Base-by-base conservation (phyloP, 1,139 yeast species). In the Protomyces macrosporus region DNA sequence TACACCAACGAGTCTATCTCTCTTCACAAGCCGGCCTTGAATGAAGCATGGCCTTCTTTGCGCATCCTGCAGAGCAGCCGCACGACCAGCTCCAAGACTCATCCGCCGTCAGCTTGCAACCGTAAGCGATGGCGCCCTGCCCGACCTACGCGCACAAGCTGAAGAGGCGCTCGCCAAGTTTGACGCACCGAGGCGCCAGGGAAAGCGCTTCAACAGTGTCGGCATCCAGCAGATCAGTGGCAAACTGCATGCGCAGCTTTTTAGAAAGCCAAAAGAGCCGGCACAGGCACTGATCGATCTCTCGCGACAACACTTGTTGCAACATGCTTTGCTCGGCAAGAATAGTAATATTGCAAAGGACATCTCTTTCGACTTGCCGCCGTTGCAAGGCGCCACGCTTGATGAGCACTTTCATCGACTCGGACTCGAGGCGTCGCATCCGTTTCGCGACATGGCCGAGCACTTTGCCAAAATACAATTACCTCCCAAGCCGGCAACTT, bases 321-420 rank as follows among this genome's bases (percentile, higher is more conserved):
- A 79, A 16, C 87, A 90, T 71, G 85, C 82, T 0, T 77, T 95
- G n/a, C 76, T 88, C 35, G 96, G 95, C 2, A 91, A 89, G 72
- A 83, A 83, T 67, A 90, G 97, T 0, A 81, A 82, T n/a, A 74
- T 84, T 5, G 75, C 81, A 1, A 81, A 80, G 1, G 90, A 95
- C 0, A 82, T 90, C 3, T 72, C 77, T 16, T 82, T 93, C 58
- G 75, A 80, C 1, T 70, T 90, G 39, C 98, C 99, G 0, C 73
- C 75, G 32, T 73, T 93, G 35, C 83, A 84, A 57, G 98, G 98
- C 0, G 70, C 74, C 0, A 75, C 84, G 4, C 74, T 95, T 10
- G 96, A 88, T 72, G 96, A 90, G 71, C 98, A 95, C 76, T 95
- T 95, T 72, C 80, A 84, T 70, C 80, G 81, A 67, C 75, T 95